Conservation (phyloP, 805 yeast genomes). For the Schizosaccharomyces lindneri region DNA sequence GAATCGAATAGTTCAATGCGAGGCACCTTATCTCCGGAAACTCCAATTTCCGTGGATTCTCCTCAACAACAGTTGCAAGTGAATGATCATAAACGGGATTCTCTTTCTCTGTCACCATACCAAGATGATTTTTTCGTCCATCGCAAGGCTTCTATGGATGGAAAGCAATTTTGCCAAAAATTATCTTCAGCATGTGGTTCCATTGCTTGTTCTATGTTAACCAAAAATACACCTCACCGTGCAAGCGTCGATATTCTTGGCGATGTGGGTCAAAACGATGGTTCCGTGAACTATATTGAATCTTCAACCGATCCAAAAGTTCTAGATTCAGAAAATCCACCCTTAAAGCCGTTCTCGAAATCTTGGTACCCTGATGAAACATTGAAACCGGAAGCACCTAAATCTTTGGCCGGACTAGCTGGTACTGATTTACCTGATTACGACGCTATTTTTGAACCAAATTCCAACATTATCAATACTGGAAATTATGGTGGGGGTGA, state of each 20-base stretch:
- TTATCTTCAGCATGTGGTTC: conserved; percentile 69
- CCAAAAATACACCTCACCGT: conserved; percentile 26
- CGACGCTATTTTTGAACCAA: neutral
- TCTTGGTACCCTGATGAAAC: too few species aligned
- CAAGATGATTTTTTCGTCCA: too few species aligned
- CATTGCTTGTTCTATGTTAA: neutral
- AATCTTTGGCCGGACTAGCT: neutral
- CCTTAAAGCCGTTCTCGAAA: too few species aligned
- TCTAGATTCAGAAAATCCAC: too few species aligned
- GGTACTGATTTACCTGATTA: neutral
- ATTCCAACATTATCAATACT: neutral
- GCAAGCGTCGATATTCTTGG: conserved; percentile 6
- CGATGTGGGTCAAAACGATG: neutral
- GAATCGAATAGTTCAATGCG: neutral
- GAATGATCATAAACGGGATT: neutral
- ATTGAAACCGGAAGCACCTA: too few species aligned
- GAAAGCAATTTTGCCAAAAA: conserved; percentile 26
- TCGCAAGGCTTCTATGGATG: neutral
- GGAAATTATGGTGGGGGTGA: neutral
- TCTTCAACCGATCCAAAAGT: too few species aligned
- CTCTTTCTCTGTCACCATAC: neutral
- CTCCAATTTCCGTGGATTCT: neutral
- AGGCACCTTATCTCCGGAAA: neutral
- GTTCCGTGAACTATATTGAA: too few species aligned
- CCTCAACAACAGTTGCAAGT: neutral